Evolutionary conservation across 495 filamentous ascomycete genomes (phyloP).

Genomic region (Penicillium egyptiacum): DNA sequence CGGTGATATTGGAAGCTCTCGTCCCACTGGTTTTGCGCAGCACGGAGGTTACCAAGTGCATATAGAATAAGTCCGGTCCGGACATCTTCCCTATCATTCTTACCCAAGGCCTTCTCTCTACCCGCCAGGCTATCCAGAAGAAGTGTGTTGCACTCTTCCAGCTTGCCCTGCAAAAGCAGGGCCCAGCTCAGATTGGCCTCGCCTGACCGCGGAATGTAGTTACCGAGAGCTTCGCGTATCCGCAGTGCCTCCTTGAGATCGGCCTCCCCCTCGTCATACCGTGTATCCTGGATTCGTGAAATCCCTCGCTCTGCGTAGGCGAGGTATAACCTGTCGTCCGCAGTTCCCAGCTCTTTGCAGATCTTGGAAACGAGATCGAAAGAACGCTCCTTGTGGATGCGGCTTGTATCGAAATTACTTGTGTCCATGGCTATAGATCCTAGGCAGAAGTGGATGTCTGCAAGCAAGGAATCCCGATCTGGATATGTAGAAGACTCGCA

Average conservation of each 20-base stretch:
- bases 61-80: conserved; percentile 34
- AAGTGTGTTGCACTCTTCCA: conserved; percentile 1
- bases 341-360: conserved; percentile 11
- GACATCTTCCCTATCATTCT: conserved; percentile 22
- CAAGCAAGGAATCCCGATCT: conserved; percentile 24
- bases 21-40: conserved; percentile 16
- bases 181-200: conserved; percentile 1
- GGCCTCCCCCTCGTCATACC: neutral
- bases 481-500: conserved; percentile 10
- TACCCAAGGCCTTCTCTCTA: conserved; percentile 16
- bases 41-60: conserved; percentile 29
- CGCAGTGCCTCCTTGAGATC: neutral
- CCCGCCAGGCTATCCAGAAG: conserved; percentile 17
- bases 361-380: conserved; percentile 11
- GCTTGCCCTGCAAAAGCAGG: neutral
- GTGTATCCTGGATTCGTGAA: neutral
- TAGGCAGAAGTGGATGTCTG: conserved; percentile 20
- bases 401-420: conserved; percentile 12
- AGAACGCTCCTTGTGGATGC: conserved; percentile 17
- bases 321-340: conserved; percentile 19
- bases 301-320: conserved; percentile 14
- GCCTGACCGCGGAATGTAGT: neutral
- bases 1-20: conserved; percentile 30
- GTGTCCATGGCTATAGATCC: conserved; percentile 19
- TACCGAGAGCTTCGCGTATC: neutral